phyloP scores from a whole-genome alignment of 768 basidiomycete species.

The Leccinum variicolor region DNA sequence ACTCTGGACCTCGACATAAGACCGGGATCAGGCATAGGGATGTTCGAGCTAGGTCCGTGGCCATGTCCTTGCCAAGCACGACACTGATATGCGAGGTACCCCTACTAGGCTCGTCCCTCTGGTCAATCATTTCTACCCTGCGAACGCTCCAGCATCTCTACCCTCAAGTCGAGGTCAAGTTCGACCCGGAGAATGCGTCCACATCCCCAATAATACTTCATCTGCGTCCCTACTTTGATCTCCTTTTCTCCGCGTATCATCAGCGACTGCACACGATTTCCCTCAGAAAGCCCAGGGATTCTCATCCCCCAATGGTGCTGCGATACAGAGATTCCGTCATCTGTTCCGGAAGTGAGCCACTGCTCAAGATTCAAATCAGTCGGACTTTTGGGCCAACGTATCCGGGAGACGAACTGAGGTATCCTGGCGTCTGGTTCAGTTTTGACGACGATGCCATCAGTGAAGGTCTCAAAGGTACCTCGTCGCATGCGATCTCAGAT shows the following conservation, averaged over 20 bases:
- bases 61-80: not conserved
- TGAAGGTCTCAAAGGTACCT: constrained; percentile 50
- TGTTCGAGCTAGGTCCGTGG: constrained; percentile 67
- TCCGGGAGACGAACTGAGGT: constrained; percentile 69
- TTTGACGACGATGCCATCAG: constrained; percentile 71
- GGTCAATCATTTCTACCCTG: constrained; percentile 70
- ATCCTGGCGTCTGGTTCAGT: constrained; percentile 82
- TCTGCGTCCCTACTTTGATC: constrained; percentile 75
- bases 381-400: constrained; percentile 83
- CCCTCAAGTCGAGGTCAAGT: constrained; percentile 82
- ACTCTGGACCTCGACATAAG: constrained; percentile 71
- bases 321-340: constrained; percentile 65
- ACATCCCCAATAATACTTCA: constrained; percentile 76
- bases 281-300: constrained; percentile 62
- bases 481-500: constrained; percentile 38
- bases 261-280: constrained; percentile 81
- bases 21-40: constrained; percentile 72
- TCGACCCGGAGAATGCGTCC: constrained; percentile 66
- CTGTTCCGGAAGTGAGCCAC: constrained; percentile 56
- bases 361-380: constrained; percentile 64
- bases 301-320: constrained; percentile 62
- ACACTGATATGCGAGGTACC: not conserved
- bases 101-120: constrained; percentile 65
- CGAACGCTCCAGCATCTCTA: constrained; percentile 64
- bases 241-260: constrained; percentile 77